phyloP scores from a whole-genome alignment of 257 asterid genomes.

The Solanum chmielewskii region DNA sequence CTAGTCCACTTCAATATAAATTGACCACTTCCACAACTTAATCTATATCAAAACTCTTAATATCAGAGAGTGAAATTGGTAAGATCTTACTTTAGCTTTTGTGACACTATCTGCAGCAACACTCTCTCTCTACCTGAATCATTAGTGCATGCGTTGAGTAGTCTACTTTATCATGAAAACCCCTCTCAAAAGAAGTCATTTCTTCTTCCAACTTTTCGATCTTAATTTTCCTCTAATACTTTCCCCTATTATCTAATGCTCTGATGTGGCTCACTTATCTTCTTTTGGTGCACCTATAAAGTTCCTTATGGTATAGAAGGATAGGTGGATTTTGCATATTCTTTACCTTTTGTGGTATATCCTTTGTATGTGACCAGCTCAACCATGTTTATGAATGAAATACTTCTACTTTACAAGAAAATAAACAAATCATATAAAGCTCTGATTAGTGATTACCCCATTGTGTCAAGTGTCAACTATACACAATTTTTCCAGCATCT shows the following conservation, averaged over 20 bases:
- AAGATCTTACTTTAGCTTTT: not conserved
- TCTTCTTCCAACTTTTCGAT: too few relatives aligned
- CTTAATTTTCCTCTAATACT: not conserved
- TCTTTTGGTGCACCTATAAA: not conserved
- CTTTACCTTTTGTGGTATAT: not conserved
- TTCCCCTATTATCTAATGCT: not conserved
- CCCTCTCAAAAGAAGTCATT: not conserved
- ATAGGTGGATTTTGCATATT: not conserved
- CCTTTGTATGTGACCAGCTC: not conserved
- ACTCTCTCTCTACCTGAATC: not conserved
- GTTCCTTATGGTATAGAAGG: not conserved
- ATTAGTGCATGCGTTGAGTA: not conserved
- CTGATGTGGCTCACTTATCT: not conserved
- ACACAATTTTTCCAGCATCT: not conserved
- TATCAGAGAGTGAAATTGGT: not conserved
- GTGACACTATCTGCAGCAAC: not conserved
- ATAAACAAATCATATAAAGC: not conserved
- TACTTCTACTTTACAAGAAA: not conserved
- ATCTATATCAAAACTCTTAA: too few relatives aligned
- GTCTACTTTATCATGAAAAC: not conserved
- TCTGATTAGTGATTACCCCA: not conserved
- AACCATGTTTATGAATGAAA: not conserved
- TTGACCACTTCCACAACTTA: not conserved
- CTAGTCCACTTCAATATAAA: not conserved
- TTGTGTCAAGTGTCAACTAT: not conserved